A percentile compares a stretch with the other conserved stretches of the same genome.
phyloP scores from a whole-genome alignment of 1,284 basidiomycete species.

The Boletus sp. region DNA sequence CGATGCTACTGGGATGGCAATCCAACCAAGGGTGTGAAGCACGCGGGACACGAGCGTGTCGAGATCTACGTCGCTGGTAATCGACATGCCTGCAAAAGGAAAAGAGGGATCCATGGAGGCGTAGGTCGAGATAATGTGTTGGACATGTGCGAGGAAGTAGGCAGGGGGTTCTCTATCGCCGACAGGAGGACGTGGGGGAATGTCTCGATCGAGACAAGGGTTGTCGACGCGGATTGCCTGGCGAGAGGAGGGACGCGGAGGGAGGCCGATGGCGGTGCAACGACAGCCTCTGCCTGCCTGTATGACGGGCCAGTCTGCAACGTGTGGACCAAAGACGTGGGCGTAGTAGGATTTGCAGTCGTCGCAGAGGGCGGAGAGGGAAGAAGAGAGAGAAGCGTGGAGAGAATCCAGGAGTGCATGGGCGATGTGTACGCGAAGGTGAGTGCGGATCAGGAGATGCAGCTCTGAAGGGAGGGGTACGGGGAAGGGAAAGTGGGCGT shows the following conservation, averaged over 20 bases:
- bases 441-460: slow-evolving; percentile 44
- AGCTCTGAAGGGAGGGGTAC: slow-evolving; percentile 51
- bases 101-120: slow-evolving; percentile 33
- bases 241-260: slow-evolving; percentile 10
- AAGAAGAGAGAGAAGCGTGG: slow-evolving; percentile 25
- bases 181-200: slow-evolving; percentile 28
- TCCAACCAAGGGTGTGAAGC: slow-evolving; percentile 34
- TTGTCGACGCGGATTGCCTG: slow-evolving; percentile 12
- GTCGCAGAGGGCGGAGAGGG: slow-evolving; percentile 34
- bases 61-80: slow-evolving; percentile 30
- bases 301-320: slow-evolving; percentile 39
- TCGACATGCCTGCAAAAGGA: slow-evolving; percentile 26
- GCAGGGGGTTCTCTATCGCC: slow-evolving; percentile 38
- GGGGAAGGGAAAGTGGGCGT: slow-evolving; percentile 29
- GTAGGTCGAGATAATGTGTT: slow-evolving; percentile 30
- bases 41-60: slow-evolving; percentile 33
- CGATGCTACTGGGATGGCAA: slow-evolving; percentile 17
- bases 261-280: slow-evolving; percentile 30
- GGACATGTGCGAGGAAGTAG: slow-evolving; percentile 38
- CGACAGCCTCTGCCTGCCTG: slow-evolving; percentile 35
- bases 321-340: slow-evolving; percentile 38
- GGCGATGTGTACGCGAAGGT: slow-evolving; percentile 32
- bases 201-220: slow-evolving; percentile 22
- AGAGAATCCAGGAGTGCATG: slow-evolving; percentile 36
- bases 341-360: slow-evolving; percentile 38